Evolutionary conservation across 768 basidiomycete species (phyloP).

Genomic region (Rhizopogon vesiculosus): DNA sequence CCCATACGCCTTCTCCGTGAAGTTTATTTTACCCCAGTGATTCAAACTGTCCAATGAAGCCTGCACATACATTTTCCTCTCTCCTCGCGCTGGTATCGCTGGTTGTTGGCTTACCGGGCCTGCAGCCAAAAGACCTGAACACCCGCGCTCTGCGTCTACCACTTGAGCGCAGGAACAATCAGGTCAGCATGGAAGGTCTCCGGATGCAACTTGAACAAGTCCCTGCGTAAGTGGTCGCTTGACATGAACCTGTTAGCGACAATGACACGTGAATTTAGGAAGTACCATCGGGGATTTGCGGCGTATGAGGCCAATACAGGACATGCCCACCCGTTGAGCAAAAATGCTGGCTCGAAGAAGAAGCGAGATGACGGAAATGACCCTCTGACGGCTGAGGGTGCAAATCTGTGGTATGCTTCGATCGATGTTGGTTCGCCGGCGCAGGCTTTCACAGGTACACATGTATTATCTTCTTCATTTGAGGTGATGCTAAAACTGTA

Average conservation of each 20-base stretch:
- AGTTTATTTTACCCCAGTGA: not conserved
- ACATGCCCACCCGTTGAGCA: slow-evolving; percentile 27
- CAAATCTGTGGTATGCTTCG: slow-evolving; percentile 40
- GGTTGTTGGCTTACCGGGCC: not conserved
- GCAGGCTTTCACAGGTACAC: slow-evolving; percentile 34
- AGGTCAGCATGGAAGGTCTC: slow-evolving; percentile 3
- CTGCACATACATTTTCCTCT: slow-evolving; percentile 4
- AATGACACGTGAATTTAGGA: slow-evolving; percentile 25
- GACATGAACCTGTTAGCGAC: not conserved
- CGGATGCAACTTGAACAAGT: slow-evolving; percentile 11
- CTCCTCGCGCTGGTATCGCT: slow-evolving; percentile 15
- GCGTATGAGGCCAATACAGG: slow-evolving; percentile 45
- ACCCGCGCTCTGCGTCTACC: slow-evolving; percentile 10
- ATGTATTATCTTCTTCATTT: not conserved
- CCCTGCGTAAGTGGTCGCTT: not conserved
- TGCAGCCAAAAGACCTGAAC: slow-evolving; percentile 1
- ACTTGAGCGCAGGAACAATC: slow-evolving; percentile 15
- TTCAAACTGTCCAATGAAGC: slow-evolving; percentile 12
- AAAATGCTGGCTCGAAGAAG: not conserved
- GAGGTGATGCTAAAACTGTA: not conserved
- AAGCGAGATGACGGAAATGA: slow-evolving; percentile 27
- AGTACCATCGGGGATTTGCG: slow-evolving; percentile 36
- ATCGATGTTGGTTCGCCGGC: slow-evolving; percentile 47
- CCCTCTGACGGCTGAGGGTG: slow-evolving; percentile 32
- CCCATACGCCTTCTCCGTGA: too few relatives aligned